A percentile compares a stretch with the other conserved stretches of the same genome.
Conservation (phyloP, 2,329 filamentous ascomycete genomes). For the Cercospora citrullina region DNA sequence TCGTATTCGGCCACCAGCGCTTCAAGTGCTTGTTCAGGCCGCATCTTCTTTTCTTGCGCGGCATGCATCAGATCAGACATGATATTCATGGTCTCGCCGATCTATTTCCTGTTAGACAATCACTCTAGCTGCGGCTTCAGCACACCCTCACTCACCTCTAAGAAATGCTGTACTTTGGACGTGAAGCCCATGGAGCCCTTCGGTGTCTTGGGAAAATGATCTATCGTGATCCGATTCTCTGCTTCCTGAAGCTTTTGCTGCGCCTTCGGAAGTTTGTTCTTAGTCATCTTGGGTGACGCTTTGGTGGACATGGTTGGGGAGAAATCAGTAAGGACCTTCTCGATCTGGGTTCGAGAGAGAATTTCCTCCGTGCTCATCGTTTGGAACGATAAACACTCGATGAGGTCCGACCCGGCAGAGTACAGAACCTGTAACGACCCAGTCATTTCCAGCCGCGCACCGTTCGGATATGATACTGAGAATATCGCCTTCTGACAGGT, state of each 20-base stretch:
- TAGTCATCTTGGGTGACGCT: slow-evolving; percentile 53
- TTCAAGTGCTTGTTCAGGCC: slow-evolving; percentile 57
- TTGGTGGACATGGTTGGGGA: slow-evolving; percentile 54
- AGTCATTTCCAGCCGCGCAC: slow-evolving; percentile 56
- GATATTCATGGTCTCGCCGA: slow-evolving; percentile 64
- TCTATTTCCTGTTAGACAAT: slow-evolving; percentile 44
- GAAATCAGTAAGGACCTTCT: slow-evolving; percentile 46
- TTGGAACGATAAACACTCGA: slow-evolving; percentile 82
- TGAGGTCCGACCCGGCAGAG: slow-evolving; percentile 68
- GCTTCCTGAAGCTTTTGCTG: slow-evolving; percentile 45
- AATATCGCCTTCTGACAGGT: slow-evolving; percentile 76
- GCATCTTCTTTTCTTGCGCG: slow-evolving; percentile 55
- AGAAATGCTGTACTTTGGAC: slow-evolving; percentile 57
- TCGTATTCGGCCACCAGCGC: slow-evolving; percentile 52
- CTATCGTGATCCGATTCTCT: slow-evolving; percentile 47
- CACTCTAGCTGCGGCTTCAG: slow-evolving; percentile 3
- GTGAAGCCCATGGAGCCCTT: slow-evolving; percentile 58
- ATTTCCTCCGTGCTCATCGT: slow-evolving; percentile 79
- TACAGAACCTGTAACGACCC: slow-evolving; percentile 79
- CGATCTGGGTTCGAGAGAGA: slow-evolving; percentile 66
- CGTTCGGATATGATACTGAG: slow-evolving; percentile 85
- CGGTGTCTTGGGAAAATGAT: slow-evolving; percentile 48
- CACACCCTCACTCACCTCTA: slow-evolving; percentile 55
- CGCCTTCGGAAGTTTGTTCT: slow-evolving; percentile 48
- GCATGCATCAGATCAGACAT: slow-evolving; percentile 63